Evolutionary conservation across 2,329 filamentous ascomycete species (phyloP), one percentile per base, ranked within the genome.

Genomic region (Penicillium sp.): DNA sequence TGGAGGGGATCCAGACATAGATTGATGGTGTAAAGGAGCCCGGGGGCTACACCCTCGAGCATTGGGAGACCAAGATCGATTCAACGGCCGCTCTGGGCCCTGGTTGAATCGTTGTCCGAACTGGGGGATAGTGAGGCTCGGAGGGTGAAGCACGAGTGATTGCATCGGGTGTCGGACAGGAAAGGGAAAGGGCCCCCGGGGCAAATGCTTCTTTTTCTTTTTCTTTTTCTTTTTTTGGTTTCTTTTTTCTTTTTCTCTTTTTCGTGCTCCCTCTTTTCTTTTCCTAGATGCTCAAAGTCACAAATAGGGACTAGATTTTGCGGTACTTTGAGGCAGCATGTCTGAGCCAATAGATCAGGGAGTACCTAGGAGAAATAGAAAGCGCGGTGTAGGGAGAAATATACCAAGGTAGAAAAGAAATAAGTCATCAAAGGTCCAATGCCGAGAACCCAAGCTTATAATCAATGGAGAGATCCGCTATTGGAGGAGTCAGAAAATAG

Each of bases 1-100:
- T 57, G 64, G 62, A 55, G 67, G 64, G 58, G 69, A 67, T 59
- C 67, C 65, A 61, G 71, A 72, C 71, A 73, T 73, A 65, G 66
- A 67, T 68, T 66, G 66, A 61, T 66, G 62, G 56, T 63, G 59
- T 47, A 68, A 62, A 60, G 67, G 60, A 54, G 67, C 68, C 67
- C 68, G 63, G 41, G 64, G 64, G 56, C 66, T 69, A 57, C 62
- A 64, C 56, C 64, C 65, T 57, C 62, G 60, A 66, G 63, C 66
- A 66, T 69, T 68, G 58, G 60, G 58, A 53, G 65, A 60, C 55
- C 65, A 61, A 56, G 64, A 46, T 48, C 62, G 61, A 61, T 64
- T 63, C 55, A 67, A 61, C 48, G 61, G 53, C 61, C 64, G 57
- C 56, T 68, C 67, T 48, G 66, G 61, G 56, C 60, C 64, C 44